Conservation (phyloP, 805 yeast species). For the Schwanniomyces polymorphus region DNA sequence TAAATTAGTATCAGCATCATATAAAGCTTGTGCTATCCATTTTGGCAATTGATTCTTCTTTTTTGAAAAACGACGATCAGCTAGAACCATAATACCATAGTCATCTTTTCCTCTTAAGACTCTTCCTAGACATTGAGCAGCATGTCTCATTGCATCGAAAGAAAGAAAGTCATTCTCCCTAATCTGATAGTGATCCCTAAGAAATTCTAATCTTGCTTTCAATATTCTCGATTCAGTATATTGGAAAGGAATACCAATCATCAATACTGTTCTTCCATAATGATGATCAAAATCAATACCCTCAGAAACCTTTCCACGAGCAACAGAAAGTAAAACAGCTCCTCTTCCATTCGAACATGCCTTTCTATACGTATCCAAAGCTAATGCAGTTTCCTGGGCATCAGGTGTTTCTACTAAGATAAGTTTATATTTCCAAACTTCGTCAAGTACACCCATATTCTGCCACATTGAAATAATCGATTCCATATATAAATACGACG, state of each 20-base stretch:
- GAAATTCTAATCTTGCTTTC: conserved; percentile 90
- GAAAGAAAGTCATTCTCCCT: conserved; percentile 92
- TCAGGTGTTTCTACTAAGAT: conserved; percentile 98
- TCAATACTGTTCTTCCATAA: conserved; percentile 93
- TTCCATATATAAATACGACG: conserved; percentile 96
- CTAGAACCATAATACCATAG: conserved; percentile 97
- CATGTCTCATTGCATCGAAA: conserved; percentile 99
- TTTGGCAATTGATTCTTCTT: conserved; percentile 89
- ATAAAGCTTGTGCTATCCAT: conserved; percentile 93
- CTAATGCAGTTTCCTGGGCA: conserved; percentile 96
- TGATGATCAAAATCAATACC: conserved; percentile 99
- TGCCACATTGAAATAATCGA: conserved; percentile 99
- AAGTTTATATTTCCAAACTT: conserved; percentile 96
- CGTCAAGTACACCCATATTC: conserved; percentile 95
- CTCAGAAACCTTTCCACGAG: conserved; percentile 98
- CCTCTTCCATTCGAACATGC: conserved; percentile 98
- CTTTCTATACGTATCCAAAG: conserved; percentile 90
- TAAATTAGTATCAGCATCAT: conserved; percentile 87
- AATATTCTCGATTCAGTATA: conserved; percentile 95
- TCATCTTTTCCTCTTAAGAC: conserved; percentile 98
- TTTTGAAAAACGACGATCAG: conserved; percentile 87
- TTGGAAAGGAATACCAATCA: conserved; percentile 99
- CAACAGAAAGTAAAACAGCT: conserved; percentile 92
- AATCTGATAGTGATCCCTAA: conserved; percentile 90
- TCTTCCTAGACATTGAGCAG: conserved; percentile 97